These are phyloP conservation scores for Kwoniella bestiolae DNA, from an alignment of 768 basidiomycete species.

Conservation along the genomic window DNA sequence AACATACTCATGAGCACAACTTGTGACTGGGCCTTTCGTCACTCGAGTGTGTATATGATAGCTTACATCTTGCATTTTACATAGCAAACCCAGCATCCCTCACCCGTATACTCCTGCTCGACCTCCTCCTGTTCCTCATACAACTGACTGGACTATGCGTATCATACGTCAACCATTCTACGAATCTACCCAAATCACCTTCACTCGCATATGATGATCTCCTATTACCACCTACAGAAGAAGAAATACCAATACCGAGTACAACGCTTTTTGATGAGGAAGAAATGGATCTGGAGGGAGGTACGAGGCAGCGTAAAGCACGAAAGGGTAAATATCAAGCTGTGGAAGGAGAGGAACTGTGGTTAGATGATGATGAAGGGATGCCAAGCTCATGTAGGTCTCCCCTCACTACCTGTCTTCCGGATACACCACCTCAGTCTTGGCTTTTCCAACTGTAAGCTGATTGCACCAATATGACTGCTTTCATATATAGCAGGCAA, in stretches of 20 bases:
- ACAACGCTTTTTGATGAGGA: conserved; percentile 22
- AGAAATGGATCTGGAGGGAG: conserved; percentile 34
- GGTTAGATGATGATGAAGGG: conserved; percentile 40
- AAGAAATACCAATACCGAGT: background rate
- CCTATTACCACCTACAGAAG: conserved; percentile 35
- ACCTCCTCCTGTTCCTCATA: conserved; percentile 36
- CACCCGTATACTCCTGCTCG: conserved; percentile 41
- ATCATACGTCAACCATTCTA: conserved; percentile 37
- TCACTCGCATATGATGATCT: conserved; percentile 41
- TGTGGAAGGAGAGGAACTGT: conserved; percentile 28
- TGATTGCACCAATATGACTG: background rate
- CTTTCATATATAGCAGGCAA: background rate
- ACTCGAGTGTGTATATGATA: no score
- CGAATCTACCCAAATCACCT: conserved; percentile 21
- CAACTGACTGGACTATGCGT: conserved; percentile 38
- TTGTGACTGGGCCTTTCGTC: no score
- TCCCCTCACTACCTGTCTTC: no score
- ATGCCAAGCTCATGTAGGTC: conserved; percentile 7
- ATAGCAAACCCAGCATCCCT: conserved; percentile 40
- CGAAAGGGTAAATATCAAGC: conserved; percentile 25
- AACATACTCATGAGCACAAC: no score
- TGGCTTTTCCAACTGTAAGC: no score
- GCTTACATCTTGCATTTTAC: background rate
- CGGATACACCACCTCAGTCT: no score
- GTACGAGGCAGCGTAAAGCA: conserved; percentile 1